Percentiles rank a stretch among this genome's conserved stretches.
phyloP scores from a whole-genome alignment of 805 yeast genomes.

The Kockiozyma suomiensis region DNA sequence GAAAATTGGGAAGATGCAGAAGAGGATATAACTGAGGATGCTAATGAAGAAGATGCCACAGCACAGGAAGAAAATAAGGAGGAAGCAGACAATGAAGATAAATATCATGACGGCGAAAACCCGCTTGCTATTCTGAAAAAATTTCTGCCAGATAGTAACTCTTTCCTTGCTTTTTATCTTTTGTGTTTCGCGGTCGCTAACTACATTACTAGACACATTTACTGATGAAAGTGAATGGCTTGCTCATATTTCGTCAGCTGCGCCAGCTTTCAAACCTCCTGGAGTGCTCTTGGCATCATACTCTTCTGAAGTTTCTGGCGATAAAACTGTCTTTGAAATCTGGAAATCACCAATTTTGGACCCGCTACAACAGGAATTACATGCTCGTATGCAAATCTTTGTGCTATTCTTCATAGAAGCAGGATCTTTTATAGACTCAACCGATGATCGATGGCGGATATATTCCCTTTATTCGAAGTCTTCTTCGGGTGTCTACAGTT shows the following conservation, averaged over 20 bases:
- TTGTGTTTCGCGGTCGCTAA: not conserved
- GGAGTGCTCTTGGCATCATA: slow-evolving; percentile 43
- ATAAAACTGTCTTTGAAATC: slow-evolving; percentile 50
- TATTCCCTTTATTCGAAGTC: slow-evolving; percentile 53
- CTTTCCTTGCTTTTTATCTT: not conserved
- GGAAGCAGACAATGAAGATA: slow-evolving; percentile 1
- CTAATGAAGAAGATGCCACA: not conserved
- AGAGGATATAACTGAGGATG: slow-evolving; percentile 8
- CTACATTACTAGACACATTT: slow-evolving; percentile 48
- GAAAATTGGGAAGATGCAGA: slow-evolving; percentile 25
- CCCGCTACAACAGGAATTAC: slow-evolving; percentile 54
- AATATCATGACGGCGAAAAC: slow-evolving; percentile 42
- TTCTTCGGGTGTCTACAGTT: slow-evolving; percentile 41
- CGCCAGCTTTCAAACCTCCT: slow-evolving; percentile 29
- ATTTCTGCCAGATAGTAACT: slow-evolving; percentile 60
- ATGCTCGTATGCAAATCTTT: slow-evolving; percentile 72
- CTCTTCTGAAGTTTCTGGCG: slow-evolving; percentile 37
- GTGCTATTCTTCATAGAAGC: slow-evolving; percentile 89
- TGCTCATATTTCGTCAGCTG: slow-evolving; percentile 5
- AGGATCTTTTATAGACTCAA: slow-evolving; percentile 79
- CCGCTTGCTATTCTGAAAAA: slow-evolving; percentile 57
- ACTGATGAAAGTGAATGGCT: slow-evolving; percentile 71
- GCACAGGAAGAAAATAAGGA: slow-evolving; percentile 6
- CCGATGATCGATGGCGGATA: slow-evolving; percentile 79
- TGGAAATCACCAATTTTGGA: slow-evolving; percentile 53